A percentile compares a stretch with the other conserved stretches of the same genome.
Conservation (phyloP, 176 grass and related monocot genomes). For the Echinochloa phyllopogon region DNA sequence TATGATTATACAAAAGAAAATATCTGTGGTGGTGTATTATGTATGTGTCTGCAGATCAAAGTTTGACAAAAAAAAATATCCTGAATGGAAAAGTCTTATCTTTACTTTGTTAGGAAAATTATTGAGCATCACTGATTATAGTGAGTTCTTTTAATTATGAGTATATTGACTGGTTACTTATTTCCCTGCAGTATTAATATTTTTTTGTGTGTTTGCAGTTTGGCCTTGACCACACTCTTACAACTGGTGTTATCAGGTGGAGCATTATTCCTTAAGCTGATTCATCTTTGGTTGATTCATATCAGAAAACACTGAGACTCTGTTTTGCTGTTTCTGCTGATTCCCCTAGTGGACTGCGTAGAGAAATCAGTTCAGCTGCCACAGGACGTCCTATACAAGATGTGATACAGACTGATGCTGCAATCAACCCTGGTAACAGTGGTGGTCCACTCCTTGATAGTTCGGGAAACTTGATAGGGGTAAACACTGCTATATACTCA, state of each 20-base stretch:
- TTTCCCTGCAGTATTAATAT: slow-evolving; percentile 7
- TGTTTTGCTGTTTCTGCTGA: slow-evolving; percentile 9
- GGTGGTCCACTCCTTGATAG: slow-evolving; percentile 96
- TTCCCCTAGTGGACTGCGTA: slow-evolving; percentile 71
- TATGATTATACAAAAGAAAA: not conserved
- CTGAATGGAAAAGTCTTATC: not conserved
- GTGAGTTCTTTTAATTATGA: not conserved
- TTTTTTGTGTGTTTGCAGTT: slow-evolving; percentile 71
- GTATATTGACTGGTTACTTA: not conserved
- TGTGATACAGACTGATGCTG: slow-evolving; percentile 98
- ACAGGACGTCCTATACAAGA: slow-evolving; percentile 99
- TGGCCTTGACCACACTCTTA: slow-evolving; percentile 99
- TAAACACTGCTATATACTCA: slow-evolving; percentile 99
- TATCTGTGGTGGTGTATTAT: not conserved
- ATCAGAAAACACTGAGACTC: slow-evolving; percentile 17
- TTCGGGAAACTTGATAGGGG: slow-evolving; percentile 92
- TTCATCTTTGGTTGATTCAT: slow-evolving; percentile 37
- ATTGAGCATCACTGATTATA: not conserved
- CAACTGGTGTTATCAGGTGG: slow-evolving; percentile 98
- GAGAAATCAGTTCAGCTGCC: slow-evolving; percentile 99
- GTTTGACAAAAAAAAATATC: not conserved
- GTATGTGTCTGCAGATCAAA: not conserved
- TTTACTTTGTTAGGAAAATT: not conserved
- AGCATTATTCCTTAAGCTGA: slow-evolving; percentile 36
- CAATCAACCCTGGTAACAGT: slow-evolving; percentile 98